Conservation (phyloP, 441 rosid genomes). For the Pelargonium citronellum region DNA sequence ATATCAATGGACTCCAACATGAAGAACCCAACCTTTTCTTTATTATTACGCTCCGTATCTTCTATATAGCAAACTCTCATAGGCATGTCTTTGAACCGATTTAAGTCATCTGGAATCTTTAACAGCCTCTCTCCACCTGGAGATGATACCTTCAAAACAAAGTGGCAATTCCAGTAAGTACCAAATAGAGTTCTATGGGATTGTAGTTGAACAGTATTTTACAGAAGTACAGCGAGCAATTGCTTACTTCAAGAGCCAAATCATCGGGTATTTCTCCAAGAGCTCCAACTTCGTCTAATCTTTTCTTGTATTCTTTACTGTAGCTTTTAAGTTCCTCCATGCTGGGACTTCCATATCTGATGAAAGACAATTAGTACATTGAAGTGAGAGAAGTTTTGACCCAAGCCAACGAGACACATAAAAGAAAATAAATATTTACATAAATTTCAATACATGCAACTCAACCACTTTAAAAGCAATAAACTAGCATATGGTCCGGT, state of each 20-base stretch:
- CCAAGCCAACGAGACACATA: neutral
- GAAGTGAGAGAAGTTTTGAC: neutral
- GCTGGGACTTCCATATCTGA: constrained; percentile 81
- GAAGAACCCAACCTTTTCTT: constrained; percentile 53
- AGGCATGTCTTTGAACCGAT: constrained; percentile 65
- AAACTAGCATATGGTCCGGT: too few relatives aligned
- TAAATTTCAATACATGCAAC: too few relatives aligned
- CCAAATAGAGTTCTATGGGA: neutral
- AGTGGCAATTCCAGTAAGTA: neutral
- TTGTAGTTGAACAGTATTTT: neutral
- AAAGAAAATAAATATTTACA: neutral
- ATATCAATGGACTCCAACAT: constrained; percentile 50
- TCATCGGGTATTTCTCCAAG: constrained; percentile 58
- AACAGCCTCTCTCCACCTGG: constrained; percentile 89
- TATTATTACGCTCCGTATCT: constrained; percentile 31
- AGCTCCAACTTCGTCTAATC: constrained; percentile 71
- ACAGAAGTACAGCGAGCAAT: constrained; percentile 10
- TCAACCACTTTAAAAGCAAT: too few relatives aligned
- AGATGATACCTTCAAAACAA: constrained; percentile 61
- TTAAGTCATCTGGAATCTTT: constrained; percentile 66
- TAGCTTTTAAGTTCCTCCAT: constrained; percentile 75
- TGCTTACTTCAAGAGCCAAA: constrained; percentile 71
- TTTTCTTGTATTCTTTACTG: constrained; percentile 61
- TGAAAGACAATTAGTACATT: constrained; percentile 3
- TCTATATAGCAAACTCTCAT: constrained; percentile 60